Evolutionary conservation across 2,329 filamentous ascomycete species (phyloP).

Genomic region (Neurospora crassa): DNA sequence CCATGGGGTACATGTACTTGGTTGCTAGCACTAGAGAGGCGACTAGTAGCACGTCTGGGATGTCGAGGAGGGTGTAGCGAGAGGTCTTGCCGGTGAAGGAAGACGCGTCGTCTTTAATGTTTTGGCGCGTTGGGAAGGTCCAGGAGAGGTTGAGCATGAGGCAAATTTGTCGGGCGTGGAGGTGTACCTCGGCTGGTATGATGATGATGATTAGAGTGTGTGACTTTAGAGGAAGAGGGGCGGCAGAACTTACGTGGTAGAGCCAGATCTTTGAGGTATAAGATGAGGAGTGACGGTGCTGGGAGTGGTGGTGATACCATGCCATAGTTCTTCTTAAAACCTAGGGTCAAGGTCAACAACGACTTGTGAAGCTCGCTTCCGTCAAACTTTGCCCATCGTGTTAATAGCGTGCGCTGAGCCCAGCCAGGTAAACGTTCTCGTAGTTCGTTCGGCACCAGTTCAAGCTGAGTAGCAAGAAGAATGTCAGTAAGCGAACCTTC

Average conservation of each 20-base stretch:
- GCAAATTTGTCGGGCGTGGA: conserved; percentile 47
- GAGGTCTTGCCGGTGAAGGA: conserved; percentile 8
- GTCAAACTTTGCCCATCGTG: conserved; percentile 28
- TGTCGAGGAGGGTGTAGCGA: conserved; percentile 36
- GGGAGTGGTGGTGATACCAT: conserved; percentile 68
- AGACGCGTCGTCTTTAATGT: not conserved
- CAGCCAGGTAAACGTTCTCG: conserved; percentile 51
- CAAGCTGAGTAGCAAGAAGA: conserved; percentile 19
- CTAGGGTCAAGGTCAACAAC: conserved; percentile 50
- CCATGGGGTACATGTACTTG: conserved; percentile 73
- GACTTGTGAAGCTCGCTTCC: conserved; percentile 54
- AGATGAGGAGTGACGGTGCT: conserved; percentile 54
- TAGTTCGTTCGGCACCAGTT: conserved; percentile 54
- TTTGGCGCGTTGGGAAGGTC: conserved; percentile 40
- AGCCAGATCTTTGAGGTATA: conserved; percentile 60
- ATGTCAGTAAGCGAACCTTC: too few relatives aligned
- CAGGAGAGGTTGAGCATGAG: conserved; percentile 43
- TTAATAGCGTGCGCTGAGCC: conserved; percentile 52
- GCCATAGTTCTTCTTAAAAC: conserved; percentile 58
- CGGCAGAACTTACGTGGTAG: conserved; percentile 53
- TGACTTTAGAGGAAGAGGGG: too few relatives aligned
- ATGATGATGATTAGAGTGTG: conserved; percentile 10
- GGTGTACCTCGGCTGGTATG: conserved; percentile 57
- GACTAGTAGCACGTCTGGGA: conserved; percentile 68
- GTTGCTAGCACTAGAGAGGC: conserved; percentile 63